phyloP scores from a whole-genome alignment of 306 rosid species.

The Betula pendula region DNA sequence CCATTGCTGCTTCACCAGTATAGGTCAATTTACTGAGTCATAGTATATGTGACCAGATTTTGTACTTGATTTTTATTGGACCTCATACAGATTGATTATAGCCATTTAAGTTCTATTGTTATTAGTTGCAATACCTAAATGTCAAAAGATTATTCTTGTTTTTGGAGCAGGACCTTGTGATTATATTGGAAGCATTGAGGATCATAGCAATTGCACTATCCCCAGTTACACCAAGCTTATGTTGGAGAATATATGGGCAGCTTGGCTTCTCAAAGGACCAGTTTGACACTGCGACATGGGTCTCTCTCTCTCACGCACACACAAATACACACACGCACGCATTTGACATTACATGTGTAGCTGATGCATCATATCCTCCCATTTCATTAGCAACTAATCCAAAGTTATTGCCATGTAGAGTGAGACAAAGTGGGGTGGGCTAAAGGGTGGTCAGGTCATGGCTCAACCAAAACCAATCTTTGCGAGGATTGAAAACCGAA shows the following conservation, averaged over 20 bases:
- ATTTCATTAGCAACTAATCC: slow-evolving; percentile 31
- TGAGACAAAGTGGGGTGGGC: slow-evolving; percentile 90
- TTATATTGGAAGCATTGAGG: slow-evolving; percentile 80
- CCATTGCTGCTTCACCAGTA: neutral
- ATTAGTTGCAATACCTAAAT: slow-evolving; percentile 20
- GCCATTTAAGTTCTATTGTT: neutral
- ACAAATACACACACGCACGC: neutral
- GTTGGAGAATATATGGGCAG: slow-evolving; percentile 84
- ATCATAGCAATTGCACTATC: slow-evolving; percentile 76
- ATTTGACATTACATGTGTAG: neutral
- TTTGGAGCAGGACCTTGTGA: slow-evolving; percentile 84
- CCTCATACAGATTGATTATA: neutral
- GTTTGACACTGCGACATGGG: slow-evolving; percentile 81
- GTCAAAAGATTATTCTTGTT: slow-evolving; percentile 7
- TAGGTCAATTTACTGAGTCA: neutral
- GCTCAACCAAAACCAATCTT: slow-evolving; percentile 79
- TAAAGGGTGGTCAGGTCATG: slow-evolving; percentile 81
- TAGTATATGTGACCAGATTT: neutral
- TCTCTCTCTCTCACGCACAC: slow-evolving; percentile 45
- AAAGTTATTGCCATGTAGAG: slow-evolving; percentile 46
- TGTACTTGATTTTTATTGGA: neutral
- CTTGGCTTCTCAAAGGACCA: slow-evolving; percentile 79
- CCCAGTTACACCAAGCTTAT: slow-evolving; percentile 77
- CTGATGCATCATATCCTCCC: slow-evolving; percentile 12
- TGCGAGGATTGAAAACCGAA: slow-evolving; percentile 72